Evolutionary conservation across 345 rosid species (phyloP).

Genomic region (Passiflora organensis): DNA sequence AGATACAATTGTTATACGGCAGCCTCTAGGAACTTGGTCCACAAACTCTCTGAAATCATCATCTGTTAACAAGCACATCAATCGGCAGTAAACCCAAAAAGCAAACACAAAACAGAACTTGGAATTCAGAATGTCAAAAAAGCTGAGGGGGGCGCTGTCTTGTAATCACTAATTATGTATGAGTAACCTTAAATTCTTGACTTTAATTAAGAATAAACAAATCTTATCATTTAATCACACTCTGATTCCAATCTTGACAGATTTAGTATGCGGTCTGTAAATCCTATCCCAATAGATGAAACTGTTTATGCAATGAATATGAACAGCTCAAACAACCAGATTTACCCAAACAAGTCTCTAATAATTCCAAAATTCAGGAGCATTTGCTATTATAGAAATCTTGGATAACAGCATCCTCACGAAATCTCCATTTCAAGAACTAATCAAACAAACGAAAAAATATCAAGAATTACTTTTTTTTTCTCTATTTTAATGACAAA

Average conservation of each 20-base stretch:
- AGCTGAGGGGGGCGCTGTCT: too few relatives aligned
- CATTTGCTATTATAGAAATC: neutral
- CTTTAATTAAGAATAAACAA: too few relatives aligned
- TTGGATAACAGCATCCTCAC: neutral
- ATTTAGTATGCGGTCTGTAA: too few relatives aligned
- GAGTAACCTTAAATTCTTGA: too few relatives aligned
- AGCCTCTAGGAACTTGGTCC: slow-evolving; percentile 59
- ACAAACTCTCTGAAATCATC: slow-evolving; percentile 88
- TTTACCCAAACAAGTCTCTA: neutral
- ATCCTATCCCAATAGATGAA: neutral
- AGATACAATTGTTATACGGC: slow-evolving; percentile 64
- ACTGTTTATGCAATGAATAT: neutral
- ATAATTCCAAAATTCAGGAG: neutral
- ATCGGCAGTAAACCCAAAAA: neutral
- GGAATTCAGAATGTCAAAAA: too few relatives aligned
- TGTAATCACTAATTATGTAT: too few relatives aligned
- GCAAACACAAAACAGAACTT: too few relatives aligned
- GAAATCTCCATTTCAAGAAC: neutral
- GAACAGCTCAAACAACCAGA: neutral
- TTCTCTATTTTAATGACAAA: too few relatives aligned
- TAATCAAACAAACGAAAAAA: neutral
- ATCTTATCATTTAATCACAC: too few relatives aligned
- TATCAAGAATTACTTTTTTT: too few relatives aligned
- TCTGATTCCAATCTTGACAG: too few relatives aligned
- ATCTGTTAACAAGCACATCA: slow-evolving; percentile 39